Percentiles rank a stretch among this genome's conserved stretches.
phyloP scores from a whole-genome alignment of 192 early-diverging fungal species.

The Podila verticillata region DNA sequence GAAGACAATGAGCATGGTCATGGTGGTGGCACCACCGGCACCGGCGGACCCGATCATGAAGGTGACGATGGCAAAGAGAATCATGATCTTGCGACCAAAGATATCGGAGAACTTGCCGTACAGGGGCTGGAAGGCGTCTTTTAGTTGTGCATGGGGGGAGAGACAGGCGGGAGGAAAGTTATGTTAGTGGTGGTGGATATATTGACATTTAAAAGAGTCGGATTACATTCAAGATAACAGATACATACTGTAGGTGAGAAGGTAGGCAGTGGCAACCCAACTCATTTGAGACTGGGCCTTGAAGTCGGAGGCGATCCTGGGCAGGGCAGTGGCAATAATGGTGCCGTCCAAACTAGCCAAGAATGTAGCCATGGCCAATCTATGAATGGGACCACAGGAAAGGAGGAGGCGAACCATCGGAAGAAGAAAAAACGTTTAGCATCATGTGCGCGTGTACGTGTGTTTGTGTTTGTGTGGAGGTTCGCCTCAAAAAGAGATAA shows the following conservation, averaged over 20 bases:
- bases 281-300: constrained; percentile 66
- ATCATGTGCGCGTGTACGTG: too few relatives aligned
- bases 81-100: constrained; percentile 81
- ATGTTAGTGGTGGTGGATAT: neutral
- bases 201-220: neutral
- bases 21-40: constrained; percentile 76
- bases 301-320: constrained; percentile 66
- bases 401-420: neutral
- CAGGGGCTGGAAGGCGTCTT: constrained; percentile 65
- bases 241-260: constrained; percentile 59
- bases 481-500: too few relatives aligned
- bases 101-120: constrained; percentile 89
- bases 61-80: constrained; percentile 76
- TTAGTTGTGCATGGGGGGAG: neutral
- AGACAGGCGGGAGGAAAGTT: neutral
- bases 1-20: constrained; percentile 72
- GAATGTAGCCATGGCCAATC: constrained; percentile 61
- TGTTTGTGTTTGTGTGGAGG: too few relatives aligned
- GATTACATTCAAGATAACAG: neutral
- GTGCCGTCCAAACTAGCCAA: constrained; percentile 68
- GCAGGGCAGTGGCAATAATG: constrained; percentile 68
- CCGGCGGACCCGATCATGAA: constrained; percentile 85
- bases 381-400: neutral
- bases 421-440: too few relatives aligned
- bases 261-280: constrained; percentile 82